phyloP scores from a whole-genome alignment of 2,329 filamentous ascomycete genomes.

The Cordyceps sp. region DNA sequence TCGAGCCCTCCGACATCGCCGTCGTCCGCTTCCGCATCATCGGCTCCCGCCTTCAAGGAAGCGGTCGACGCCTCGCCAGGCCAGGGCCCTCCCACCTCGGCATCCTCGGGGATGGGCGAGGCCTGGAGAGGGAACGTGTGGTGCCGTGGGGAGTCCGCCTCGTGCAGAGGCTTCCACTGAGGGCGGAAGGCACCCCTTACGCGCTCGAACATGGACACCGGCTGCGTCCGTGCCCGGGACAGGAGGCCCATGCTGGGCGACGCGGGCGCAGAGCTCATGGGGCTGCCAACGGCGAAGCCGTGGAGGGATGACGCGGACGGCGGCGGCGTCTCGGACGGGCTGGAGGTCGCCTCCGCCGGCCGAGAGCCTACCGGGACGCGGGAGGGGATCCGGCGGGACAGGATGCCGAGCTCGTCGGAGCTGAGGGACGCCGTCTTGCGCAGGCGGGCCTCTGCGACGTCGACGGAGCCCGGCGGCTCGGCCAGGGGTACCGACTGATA shows the following conservation, averaged over 20 bases:
- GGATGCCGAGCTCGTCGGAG: no score
- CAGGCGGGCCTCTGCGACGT: no score
- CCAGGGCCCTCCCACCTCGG: not conserved
- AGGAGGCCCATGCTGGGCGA: constrained; percentile 1
- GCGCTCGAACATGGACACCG: not conserved
- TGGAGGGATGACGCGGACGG: not conserved
- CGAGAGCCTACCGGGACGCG: no score
- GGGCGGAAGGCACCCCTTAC: not conserved
- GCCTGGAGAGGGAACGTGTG: not conserved
- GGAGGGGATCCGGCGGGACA: no score
- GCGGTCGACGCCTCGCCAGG: not conserved
- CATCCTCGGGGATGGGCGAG: not conserved
- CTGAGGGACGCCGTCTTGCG: no score
- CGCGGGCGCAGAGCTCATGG: not conserved
- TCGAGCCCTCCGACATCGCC: no score
- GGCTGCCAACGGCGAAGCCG: not conserved
- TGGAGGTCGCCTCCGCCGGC: no score
- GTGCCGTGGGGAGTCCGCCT: no score
- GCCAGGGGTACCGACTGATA: no score
- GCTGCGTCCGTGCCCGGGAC: not conserved
- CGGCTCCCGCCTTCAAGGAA: not conserved
- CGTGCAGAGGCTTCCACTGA: no score
- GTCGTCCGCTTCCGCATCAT: not conserved
- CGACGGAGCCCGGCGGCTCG: no score
- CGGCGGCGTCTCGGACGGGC: not conserved